Evolutionary conservation across 768 basidiomycete species (phyloP).

Genomic region (Calocera cornea): DNA sequence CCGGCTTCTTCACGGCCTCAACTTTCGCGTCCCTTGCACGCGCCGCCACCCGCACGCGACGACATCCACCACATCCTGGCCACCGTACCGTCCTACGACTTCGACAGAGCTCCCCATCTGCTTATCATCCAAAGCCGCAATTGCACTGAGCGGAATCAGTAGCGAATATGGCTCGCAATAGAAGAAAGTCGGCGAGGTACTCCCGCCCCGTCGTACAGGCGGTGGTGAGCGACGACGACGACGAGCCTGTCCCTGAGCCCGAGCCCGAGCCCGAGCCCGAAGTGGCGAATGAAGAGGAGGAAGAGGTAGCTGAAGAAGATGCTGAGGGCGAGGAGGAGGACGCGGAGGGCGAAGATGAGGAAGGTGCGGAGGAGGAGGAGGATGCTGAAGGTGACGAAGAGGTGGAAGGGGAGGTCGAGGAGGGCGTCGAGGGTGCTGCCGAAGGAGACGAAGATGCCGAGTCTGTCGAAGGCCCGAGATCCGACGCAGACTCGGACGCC

Average conservation of each 20-base stretch:
- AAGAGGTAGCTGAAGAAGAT: conserved; percentile 6
- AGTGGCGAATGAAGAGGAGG: conserved; percentile 15
- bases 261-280: conserved; percentile 1
- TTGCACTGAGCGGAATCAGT: no score
- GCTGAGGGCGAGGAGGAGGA: conserved; percentile 16
- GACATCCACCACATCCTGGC: background rate
- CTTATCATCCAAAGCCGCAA: no score
- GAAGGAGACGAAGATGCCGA: conserved; percentile 24
- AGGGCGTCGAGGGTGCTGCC: conserved; percentile 26
- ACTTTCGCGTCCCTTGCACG: conserved; percentile 3
- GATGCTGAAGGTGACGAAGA: conserved; percentile 19
- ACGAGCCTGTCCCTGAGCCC: background rate
- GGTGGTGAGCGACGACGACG: background rate
- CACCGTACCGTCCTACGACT: background rate
- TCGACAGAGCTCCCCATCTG: no score
- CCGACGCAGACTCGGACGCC: conserved; percentile 16
- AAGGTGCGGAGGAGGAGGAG: conserved; percentile 24
- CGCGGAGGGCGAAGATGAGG: conserved; percentile 21
- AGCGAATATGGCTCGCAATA: background rate
- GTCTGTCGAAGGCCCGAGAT: conserved; percentile 18
- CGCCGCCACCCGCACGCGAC: background rate
- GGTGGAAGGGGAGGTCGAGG: conserved; percentile 24
- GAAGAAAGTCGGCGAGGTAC: background rate
- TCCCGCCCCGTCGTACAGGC: background rate
- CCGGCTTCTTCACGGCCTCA: background rate